A percentile compares a stretch with the other conserved stretches of the same genome.
Conservation (phyloP, 345 rosid species). For the Diplotaxis tenuifolia region DNA sequence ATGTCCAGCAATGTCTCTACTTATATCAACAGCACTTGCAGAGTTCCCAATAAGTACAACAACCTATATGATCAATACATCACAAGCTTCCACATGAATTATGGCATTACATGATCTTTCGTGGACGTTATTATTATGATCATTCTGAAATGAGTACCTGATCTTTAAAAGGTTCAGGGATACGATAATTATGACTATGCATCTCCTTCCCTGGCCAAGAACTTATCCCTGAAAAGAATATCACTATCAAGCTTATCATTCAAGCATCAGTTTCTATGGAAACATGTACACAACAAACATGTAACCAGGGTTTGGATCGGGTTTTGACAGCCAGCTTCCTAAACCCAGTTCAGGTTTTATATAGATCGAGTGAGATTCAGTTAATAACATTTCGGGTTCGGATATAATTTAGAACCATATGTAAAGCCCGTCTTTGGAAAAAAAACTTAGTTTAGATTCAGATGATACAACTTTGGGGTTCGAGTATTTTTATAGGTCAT, state of each 20-base stretch:
- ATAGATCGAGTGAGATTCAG: no score
- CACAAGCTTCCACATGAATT: not conserved
- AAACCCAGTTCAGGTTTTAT: no score
- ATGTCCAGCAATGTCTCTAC: constrained; percentile 56
- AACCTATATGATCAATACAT: constrained; percentile 43
- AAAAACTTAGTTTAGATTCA: not conserved
- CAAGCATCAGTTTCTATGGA: no score
- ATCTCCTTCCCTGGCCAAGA: constrained; percentile 89
- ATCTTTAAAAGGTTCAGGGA: constrained; percentile 59
- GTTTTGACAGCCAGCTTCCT: no score
- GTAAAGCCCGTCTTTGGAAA: not conserved
- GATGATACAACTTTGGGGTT: not conserved
- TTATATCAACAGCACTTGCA: constrained; percentile 67
- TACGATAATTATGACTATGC: constrained; percentile 84
- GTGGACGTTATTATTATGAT: not conserved
- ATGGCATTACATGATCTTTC: not conserved
- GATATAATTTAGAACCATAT: not conserved
- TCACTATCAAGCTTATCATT: no score
- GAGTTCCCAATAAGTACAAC: constrained; percentile 69
- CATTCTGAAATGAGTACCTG: constrained; percentile 44
- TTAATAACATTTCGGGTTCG: not conserved
- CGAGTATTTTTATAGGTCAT: not conserved
- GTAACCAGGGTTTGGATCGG: no score
- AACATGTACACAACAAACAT: no score
- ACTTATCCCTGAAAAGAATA: constrained; percentile 45